Percentiles rank a stretch among this genome's conserved stretches.
These are phyloP conservation scores for Cordyceps javanica DNA, from an alignment of 2,329 filamentous ascomycete species.

Conservation along the genomic window DNA sequence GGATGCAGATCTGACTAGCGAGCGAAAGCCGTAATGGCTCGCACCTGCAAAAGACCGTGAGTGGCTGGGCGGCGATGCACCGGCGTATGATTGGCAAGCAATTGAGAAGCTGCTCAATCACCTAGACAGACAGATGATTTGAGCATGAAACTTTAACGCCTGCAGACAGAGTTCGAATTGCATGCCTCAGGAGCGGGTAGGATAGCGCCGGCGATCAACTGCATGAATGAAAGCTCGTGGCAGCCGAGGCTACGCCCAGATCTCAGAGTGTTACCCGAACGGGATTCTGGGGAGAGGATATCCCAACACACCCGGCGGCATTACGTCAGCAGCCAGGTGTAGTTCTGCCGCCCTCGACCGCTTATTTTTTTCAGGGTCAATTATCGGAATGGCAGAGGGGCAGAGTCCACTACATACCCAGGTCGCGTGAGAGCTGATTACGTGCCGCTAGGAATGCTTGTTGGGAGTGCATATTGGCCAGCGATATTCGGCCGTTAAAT, in stretches of 20 bases:
- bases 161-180: background rate
- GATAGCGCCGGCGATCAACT: background rate
- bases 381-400: background rate
- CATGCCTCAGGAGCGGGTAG: background rate
- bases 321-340: conserved; percentile 1
- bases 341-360: conserved; percentile 7
- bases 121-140: background rate
- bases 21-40: background rate
- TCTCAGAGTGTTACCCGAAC: background rate
- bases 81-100: background rate
- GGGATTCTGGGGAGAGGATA: background rate
- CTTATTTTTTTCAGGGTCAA: conserved; percentile 4
- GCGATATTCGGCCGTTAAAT: background rate
- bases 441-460: no score
- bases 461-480: no score
- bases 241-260: conserved; percentile 3
- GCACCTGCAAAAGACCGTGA: background rate
- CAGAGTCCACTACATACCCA: background rate
- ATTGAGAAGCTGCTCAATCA: background rate
- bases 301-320: background rate
- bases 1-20: background rate
- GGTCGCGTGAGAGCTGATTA: conserved; percentile 2
- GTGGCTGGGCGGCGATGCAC: background rate
- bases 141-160: background rate
- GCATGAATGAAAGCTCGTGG: background rate